These are phyloP conservation scores for Falciphora oryzae DNA, from an alignment of 2,329 filamentous ascomycete species.

Conservation along the genomic window DNA sequence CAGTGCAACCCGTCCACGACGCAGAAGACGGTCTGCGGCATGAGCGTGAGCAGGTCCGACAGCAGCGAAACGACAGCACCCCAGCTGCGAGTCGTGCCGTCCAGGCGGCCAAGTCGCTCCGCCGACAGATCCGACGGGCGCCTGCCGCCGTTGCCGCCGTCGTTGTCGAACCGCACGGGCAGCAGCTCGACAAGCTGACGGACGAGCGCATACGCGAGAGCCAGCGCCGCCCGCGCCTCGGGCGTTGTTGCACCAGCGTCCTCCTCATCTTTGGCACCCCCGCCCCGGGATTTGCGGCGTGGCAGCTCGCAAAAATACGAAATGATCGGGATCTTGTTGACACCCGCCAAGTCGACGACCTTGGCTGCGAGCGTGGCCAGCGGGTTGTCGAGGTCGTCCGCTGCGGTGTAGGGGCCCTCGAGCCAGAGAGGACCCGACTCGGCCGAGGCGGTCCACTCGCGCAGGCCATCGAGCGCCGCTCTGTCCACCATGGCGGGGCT, in stretches of 20 bases:
- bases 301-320: constrained; percentile 19
- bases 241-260: too few relatives aligned
- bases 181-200: constrained; percentile 16
- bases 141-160: too few relatives aligned
- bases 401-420: constrained; percentile 10
- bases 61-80: not conserved
- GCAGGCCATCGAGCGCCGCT: not conserved
- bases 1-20: constrained; percentile 4
- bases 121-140: not conserved
- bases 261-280: too few relatives aligned
- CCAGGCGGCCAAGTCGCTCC: not conserved
- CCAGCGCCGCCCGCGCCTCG: constrained; percentile 8
- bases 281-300: not conserved
- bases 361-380: constrained; percentile 13
- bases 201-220: constrained; percentile 10
- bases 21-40: not conserved
- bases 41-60: not conserved
- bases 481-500: not conserved
- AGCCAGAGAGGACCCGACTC: constrained; percentile 10
- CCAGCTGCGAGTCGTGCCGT: not conserved
- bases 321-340: constrained; percentile 6
- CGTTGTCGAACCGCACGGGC: constrained; percentile 9
- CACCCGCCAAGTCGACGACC: constrained; percentile 9
- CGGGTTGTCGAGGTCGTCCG: constrained; percentile 10
- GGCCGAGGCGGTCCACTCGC: not conserved